phyloP scores from a whole-genome alignment of 1,284 basidiomycete genomes.

The Papiliotrema fonsecae region DNA sequence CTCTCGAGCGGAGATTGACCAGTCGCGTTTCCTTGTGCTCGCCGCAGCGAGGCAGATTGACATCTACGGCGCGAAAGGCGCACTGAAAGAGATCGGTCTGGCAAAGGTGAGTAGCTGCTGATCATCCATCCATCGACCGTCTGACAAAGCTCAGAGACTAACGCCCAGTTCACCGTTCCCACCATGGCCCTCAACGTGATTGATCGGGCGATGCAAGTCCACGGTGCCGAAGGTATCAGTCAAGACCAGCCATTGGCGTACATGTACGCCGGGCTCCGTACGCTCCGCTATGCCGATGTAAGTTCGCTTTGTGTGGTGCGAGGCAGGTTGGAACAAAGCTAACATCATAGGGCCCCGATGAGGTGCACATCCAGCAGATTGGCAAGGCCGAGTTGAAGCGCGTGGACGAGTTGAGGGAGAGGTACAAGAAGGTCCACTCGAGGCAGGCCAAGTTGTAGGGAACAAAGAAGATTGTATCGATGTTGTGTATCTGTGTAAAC shows the following conservation, averaged over 20 bases:
- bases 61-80: slow-evolving; percentile 82
- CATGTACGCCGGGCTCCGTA: slow-evolving; percentile 75
- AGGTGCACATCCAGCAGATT: slow-evolving; percentile 93
- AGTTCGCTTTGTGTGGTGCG: too few species aligned
- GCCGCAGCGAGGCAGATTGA: slow-evolving; percentile 94
- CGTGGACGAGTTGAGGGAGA: slow-evolving; percentile 23
- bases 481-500: background rate
- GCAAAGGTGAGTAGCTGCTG: slow-evolving; percentile 64
- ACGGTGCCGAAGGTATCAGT: slow-evolving; percentile 89
- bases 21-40: slow-evolving; percentile 77
- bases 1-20: slow-evolving; percentile 88
- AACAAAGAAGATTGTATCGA: background rate
- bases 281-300: slow-evolving; percentile 85
- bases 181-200: slow-evolving; percentile 79
- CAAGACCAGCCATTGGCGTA: slow-evolving; percentile 81
- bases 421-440: slow-evolving; percentile 16
- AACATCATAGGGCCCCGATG: slow-evolving; percentile 69
- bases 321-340: slow-evolving; percentile 8
- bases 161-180: slow-evolving; percentile 79
- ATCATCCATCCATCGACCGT: too few species aligned
- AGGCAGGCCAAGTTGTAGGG: slow-evolving; percentile 5
- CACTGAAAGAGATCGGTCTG: slow-evolving; percentile 93
- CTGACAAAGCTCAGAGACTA: too few species aligned
- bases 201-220: slow-evolving; percentile 90
- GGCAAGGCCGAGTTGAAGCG: slow-evolving; percentile 73